Evolutionary conservation across 1,284 basidiomycete genomes (phyloP).

Genomic region (Sanghuangporus sanghuang): DNA sequence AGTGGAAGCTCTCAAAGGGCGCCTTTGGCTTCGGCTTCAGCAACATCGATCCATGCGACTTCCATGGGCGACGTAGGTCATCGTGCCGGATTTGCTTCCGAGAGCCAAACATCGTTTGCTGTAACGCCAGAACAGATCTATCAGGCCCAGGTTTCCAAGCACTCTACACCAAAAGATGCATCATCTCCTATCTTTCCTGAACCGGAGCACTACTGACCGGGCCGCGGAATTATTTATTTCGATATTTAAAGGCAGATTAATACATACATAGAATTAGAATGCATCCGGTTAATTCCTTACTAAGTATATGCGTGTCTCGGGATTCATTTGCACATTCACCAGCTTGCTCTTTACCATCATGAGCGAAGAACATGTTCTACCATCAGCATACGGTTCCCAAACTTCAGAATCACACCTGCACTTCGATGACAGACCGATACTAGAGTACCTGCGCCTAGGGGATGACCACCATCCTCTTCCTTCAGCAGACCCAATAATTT

Average conservation of each 20-base stretch:
- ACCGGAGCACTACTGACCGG: background rate
- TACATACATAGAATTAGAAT: background rate
- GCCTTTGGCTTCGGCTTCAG: background rate
- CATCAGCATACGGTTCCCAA: background rate
- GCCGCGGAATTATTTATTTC: background rate
- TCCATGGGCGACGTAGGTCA: background rate
- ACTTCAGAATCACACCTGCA: background rate
- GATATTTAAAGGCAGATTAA: background rate
- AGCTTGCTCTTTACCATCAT: background rate
- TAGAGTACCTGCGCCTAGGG: conserved; percentile 61
- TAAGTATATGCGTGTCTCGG: background rate
- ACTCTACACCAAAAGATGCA: background rate
- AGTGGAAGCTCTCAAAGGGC: background rate
- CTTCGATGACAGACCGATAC: conserved; percentile 33
- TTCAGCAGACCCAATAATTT: conserved; percentile 49
- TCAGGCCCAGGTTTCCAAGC: background rate
- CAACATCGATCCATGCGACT: background rate
- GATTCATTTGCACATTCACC: background rate
- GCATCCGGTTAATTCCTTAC: background rate
- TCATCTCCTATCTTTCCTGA: background rate
- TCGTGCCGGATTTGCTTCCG: background rate
- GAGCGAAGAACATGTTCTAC: background rate
- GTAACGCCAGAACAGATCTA: conserved; percentile 4
- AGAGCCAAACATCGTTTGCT: background rate
- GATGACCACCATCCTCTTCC: conserved; percentile 55